phyloP scores from a whole-genome alignment of 2,329 filamentous ascomycete genomes.

The Colletotrichum chlorophyti region DNA sequence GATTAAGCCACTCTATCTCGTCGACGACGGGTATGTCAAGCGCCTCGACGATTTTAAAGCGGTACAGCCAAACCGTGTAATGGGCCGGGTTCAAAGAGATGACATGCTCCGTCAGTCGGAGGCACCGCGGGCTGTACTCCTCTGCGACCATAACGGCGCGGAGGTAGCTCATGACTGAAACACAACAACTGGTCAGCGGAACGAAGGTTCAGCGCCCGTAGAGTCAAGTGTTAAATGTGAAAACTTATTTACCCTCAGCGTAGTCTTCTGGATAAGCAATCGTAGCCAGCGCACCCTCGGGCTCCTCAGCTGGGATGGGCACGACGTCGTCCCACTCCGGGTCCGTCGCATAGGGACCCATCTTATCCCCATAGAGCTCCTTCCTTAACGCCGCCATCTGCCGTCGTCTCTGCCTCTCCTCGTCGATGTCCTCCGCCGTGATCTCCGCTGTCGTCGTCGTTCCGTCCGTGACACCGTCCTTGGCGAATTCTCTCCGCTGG shows the following conservation, averaged over 20 bases:
- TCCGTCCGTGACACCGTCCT: constrained; percentile 21
- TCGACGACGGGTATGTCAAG: constrained; percentile 69
- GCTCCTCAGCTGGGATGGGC: constrained; percentile 85
- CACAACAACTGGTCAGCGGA: neutral
- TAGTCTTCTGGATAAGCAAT: constrained; percentile 94
- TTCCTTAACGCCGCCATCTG: constrained; percentile 58
- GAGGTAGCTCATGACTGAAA: constrained; percentile 83
- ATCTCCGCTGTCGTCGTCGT: constrained; percentile 33
- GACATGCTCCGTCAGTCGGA: constrained; percentile 86
- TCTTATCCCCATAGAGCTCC: constrained; percentile 60
- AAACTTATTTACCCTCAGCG: constrained; percentile 70
- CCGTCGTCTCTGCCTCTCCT: constrained; percentile 53
- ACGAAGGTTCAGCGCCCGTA: too few species aligned
- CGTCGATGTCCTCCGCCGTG: constrained; percentile 47
- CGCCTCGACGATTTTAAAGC: constrained; percentile 77
- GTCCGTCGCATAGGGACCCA: constrained; percentile 66
- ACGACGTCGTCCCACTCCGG: constrained; percentile 84
- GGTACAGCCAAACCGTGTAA: constrained; percentile 98
- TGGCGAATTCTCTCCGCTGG: constrained; percentile 42
- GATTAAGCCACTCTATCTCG: constrained; percentile 88
- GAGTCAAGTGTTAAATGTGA: constrained; percentile 5
- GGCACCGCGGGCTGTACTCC: constrained; percentile 79
- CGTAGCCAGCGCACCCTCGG: constrained; percentile 82
- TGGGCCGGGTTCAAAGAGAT: constrained; percentile 95
- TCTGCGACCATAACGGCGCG: constrained; percentile 90